Percentiles rank a stretch among this genome's conserved stretches.
Conservation (phyloP, 2,329 filamentous ascomycete species). For the Catunica adiposa region DNA sequence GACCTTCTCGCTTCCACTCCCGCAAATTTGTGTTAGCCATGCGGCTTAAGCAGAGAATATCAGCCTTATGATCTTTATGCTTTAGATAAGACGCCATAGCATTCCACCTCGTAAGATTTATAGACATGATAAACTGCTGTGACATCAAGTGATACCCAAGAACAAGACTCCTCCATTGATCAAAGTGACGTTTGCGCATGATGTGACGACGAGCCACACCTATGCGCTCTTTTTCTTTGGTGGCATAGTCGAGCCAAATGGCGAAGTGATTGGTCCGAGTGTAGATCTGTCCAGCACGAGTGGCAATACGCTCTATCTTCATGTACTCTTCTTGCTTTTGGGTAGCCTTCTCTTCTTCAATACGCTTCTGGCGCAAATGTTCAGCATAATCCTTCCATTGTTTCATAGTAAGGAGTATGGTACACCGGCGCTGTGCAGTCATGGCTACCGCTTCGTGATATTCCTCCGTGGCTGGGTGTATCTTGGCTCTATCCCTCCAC, state of each 20-base stretch:
- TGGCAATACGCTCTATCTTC: constrained; percentile 24
- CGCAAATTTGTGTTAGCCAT: constrained; percentile 10
- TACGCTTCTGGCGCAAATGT: constrained; percentile 4
- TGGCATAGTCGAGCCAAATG: constrained; percentile 48
- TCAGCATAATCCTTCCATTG: constrained; percentile 12
- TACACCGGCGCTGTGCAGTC: constrained; percentile 7
- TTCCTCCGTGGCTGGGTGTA: constrained; percentile 9
- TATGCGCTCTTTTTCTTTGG: constrained; percentile 48
- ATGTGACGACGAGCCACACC: constrained; percentile 54
- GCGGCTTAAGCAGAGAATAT: constrained; percentile 10
- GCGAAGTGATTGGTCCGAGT: constrained; percentile 32
- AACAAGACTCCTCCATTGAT: constrained; percentile 16
- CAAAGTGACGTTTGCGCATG: constrained; percentile 33
- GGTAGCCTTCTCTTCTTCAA: constrained; percentile 9
- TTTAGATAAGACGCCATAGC: constrained; percentile 2
- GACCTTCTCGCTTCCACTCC: constrained; percentile 11
- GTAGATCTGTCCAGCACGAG: constrained; percentile 47
- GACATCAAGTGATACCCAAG: constrained; percentile 10
- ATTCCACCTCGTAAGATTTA: constrained; percentile 15
- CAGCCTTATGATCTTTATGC: constrained; percentile 10
- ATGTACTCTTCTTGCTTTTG: constrained; percentile 10
- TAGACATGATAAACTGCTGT: constrained; percentile 5
- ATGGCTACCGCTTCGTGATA: constrained; percentile 13
- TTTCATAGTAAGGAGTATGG: constrained; percentile 10
- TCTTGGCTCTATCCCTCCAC: constrained; percentile 13